Base-by-base conservation (phyloP, 495 filamentous ascomycete genomes). In the Astrothelium subdiscretum region DNA sequence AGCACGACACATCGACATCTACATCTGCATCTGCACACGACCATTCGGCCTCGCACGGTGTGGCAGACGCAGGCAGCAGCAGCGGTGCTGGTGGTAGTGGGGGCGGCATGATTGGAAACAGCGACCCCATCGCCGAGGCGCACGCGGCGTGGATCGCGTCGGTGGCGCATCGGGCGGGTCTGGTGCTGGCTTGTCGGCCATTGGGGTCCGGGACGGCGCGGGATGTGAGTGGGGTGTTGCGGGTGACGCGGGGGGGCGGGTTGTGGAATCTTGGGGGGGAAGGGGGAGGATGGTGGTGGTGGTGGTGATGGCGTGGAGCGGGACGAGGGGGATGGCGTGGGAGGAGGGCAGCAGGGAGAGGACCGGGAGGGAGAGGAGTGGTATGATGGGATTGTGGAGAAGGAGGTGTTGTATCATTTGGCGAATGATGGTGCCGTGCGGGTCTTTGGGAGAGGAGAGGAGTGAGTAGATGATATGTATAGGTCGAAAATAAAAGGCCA, bases 211-310 rank as follows among this genome's bases (percentile, higher is more conserved):
- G 91, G 1, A 79, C 83, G 22, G 92, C 92, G 59, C 86, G 80
- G 71, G 92, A 97, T 78, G 89, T 96, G 35, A 95, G 88, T 76
- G 92, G 92, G 11, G 87, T 95, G 48, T 65, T 95, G 60, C 81
- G 91, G 68, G 80, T 92, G 61, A 88, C 86, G 11, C 78, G 75
- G 26, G 84, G 85, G 5, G 60, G 24, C 3, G 42, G 26, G 24
- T 51, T 54, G 38, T 51, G 38, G 35, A 12, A 27, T 6, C 60
- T 51, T 59, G 71, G 72, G 62, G n/a, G 68, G 74, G 18, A 67
- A 70, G 13, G 68, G 59, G 58, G 66, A 60, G 22, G 66, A 42
- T 24, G 58, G 66, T 63, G 64, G 61, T 42, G 35, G 44, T 48
- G 57, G 5, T 62, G 52, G 51, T 62, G 71, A 68, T 75, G 62